These are phyloP conservation scores for Acacia confusa DNA, from an alignment of 306 rosid species.

Conservation along the genomic window DNA sequence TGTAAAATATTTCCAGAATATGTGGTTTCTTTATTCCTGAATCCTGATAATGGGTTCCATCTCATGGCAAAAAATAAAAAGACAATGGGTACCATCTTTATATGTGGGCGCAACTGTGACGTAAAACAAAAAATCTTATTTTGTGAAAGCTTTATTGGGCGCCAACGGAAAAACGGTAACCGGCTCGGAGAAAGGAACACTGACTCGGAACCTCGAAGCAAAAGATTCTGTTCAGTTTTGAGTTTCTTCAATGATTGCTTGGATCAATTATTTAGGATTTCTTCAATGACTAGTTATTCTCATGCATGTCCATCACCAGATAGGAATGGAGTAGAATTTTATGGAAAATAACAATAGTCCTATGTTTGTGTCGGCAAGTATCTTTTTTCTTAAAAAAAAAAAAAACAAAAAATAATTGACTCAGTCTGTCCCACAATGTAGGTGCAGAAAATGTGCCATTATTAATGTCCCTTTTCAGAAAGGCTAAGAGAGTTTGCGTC, in stretches of 20 bases:
- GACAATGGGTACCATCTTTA: too few species aligned
- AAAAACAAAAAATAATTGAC: neutral
- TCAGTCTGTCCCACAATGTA: neutral
- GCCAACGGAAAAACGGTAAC: neutral
- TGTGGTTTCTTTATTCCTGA: too few species aligned
- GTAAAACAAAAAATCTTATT: too few species aligned
- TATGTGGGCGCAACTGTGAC: too few species aligned
- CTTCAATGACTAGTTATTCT: neutral
- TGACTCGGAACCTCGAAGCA: neutral
- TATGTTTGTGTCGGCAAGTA: neutral
- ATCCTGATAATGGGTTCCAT: too few species aligned
- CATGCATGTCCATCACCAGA: neutral
- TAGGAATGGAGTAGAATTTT: neutral
- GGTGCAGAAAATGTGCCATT: neutral
- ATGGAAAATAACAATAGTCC: neutral
- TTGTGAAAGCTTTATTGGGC: neutral
- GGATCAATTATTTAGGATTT: neutral
- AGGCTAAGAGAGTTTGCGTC: too few species aligned
- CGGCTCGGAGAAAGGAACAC: neutral
- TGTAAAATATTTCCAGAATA: too few species aligned
- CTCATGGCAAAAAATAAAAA: too few species aligned
- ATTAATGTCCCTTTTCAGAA: too few species aligned
- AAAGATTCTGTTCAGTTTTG: too few species aligned
- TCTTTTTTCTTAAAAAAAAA: too few species aligned
- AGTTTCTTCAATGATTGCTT: neutral